These are phyloP conservation scores for Pseudocohnilembus persalinus DNA, from an alignment of 169 alveolate species.

Conservation along the genomic window DNA sequence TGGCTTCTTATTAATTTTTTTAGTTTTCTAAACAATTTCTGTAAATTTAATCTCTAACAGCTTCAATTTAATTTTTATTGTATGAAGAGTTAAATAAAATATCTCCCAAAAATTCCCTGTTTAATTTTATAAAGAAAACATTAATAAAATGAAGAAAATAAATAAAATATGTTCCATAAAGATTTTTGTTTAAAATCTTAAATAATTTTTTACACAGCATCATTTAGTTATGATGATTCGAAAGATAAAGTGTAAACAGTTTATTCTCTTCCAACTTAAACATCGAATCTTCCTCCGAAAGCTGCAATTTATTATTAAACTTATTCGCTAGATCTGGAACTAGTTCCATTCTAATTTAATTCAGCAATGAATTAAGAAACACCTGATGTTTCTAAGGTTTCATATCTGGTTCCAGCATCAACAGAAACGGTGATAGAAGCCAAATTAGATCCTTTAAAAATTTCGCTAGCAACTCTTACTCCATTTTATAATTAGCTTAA, in stretches of 20 bases:
- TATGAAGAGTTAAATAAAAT: slow-evolving; percentile 49
- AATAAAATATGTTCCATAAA: too few species aligned
- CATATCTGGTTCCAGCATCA: slow-evolving; percentile 73
- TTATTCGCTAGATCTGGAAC: slow-evolving; percentile 47
- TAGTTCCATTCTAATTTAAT: slow-evolving; percentile 49
- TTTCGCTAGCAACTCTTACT: slow-evolving; percentile 68
- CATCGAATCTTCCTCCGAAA: slow-evolving; percentile 50
- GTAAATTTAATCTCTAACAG: slow-evolving; percentile 53
- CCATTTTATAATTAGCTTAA: slow-evolving; percentile 59
- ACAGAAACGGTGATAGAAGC: slow-evolving; percentile 63
- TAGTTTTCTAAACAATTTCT: slow-evolving; percentile 45
- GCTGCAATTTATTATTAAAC: slow-evolving; percentile 43
- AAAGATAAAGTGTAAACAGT: slow-evolving; percentile 49
- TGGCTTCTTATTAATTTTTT: slow-evolving; percentile 45
- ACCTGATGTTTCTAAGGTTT: slow-evolving; percentile 60
- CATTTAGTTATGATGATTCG: slow-evolving; percentile 44
- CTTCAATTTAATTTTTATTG: slow-evolving; percentile 56
- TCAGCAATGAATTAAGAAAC: slow-evolving; percentile 41
- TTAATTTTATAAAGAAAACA: neutral
- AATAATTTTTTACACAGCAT: slow-evolving; percentile 34
- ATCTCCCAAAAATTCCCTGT: slow-evolving; percentile 55
- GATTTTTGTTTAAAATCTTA: too few species aligned
- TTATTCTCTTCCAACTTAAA: slow-evolving; percentile 58
- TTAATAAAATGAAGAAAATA: too few species aligned
- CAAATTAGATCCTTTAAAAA: slow-evolving; percentile 27